Conservation (phyloP, 805 yeast species). For the Candida manassasensis region DNA sequence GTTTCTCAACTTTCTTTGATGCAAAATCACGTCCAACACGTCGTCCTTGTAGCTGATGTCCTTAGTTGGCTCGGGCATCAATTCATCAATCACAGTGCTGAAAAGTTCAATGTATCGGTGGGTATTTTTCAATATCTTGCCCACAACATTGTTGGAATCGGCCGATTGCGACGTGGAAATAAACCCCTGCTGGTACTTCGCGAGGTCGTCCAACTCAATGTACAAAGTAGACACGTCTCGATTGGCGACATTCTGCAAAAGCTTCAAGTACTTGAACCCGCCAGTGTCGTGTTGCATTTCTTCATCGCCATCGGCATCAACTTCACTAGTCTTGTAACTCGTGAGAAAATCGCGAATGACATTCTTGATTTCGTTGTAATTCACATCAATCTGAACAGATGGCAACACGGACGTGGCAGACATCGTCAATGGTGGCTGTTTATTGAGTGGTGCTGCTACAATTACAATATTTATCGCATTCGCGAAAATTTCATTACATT, state of each 20-base stretch:
- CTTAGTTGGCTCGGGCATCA: conserved; percentile 83
- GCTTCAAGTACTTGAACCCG: conserved; percentile 58
- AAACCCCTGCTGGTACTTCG: conserved; percentile 37
- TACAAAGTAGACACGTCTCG: conserved; percentile 65
- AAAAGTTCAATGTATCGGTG: conserved; percentile 76
- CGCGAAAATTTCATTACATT: conserved; percentile 2
- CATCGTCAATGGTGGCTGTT: too few species aligned
- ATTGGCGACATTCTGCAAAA: conserved; percentile 78
- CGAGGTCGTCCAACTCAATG: conserved; percentile 82
- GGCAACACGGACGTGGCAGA: conserved; percentile 42
- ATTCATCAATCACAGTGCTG: conserved; percentile 66
- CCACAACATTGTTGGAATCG: conserved; percentile 37
- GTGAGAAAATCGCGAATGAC: conserved; percentile 60
- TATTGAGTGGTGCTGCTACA: too few species aligned
- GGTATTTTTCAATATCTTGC: conserved; percentile 66
- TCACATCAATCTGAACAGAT: conserved; percentile 63
- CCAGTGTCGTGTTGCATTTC: conserved; percentile 16
- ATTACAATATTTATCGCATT: background rate
- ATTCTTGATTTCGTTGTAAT: conserved; percentile 61
- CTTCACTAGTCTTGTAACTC: conserved; percentile 48
- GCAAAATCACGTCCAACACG: conserved; percentile 87
- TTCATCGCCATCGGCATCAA: conserved; percentile 17
- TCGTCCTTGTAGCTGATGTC: conserved; percentile 79
- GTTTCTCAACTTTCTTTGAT: conserved; percentile 84
- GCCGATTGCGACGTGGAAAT: conserved; percentile 12